phyloP scores from a whole-genome alignment of 257 asterid genomes.

The Eustoma russellianum region DNA sequence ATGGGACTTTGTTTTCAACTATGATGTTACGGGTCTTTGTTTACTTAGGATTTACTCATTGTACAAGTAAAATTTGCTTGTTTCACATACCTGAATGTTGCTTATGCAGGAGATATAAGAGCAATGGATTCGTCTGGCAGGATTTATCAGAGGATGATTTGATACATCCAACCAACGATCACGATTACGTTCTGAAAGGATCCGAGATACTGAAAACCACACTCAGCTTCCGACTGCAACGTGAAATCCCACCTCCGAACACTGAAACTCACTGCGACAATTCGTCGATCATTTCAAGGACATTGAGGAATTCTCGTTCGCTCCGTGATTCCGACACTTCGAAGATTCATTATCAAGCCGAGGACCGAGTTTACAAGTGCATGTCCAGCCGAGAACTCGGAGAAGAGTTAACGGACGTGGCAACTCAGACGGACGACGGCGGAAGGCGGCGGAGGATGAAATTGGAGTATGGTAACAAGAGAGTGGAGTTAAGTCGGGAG shows the following conservation, averaged over 20 bases:
- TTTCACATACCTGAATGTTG: too few relatives aligned
- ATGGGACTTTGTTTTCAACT: too few relatives aligned
- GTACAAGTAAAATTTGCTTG: too few relatives aligned
- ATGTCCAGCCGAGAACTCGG: conserved; percentile 26
- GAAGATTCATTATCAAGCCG: background rate
- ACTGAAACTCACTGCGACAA: conserved; percentile 9
- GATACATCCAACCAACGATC: conserved; percentile 27
- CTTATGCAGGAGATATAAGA: conserved; percentile 26
- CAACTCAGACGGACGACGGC: conserved; percentile 25
- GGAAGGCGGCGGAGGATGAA: conserved; percentile 4
- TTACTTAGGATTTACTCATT: too few relatives aligned
- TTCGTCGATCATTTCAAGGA: conserved; percentile 4
- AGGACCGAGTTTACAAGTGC: conserved; percentile 21
- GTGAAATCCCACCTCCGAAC: background rate
- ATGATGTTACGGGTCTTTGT: too few relatives aligned
- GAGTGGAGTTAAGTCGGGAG: conserved; percentile 22
- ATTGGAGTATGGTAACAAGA: conserved; percentile 11
- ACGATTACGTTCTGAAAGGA: conserved; percentile 33
- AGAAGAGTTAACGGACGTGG: conserved; percentile 16
- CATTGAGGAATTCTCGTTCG: conserved; percentile 24
- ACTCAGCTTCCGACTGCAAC: background rate
- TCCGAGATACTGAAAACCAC: conserved; percentile 19
- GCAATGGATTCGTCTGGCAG: conserved; percentile 34
- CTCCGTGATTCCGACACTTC: conserved; percentile 24
- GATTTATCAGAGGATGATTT: conserved; percentile 30